phyloP scores from a whole-genome alignment of 2,329 filamentous ascomycete species.

The Venturia asperata region DNA sequence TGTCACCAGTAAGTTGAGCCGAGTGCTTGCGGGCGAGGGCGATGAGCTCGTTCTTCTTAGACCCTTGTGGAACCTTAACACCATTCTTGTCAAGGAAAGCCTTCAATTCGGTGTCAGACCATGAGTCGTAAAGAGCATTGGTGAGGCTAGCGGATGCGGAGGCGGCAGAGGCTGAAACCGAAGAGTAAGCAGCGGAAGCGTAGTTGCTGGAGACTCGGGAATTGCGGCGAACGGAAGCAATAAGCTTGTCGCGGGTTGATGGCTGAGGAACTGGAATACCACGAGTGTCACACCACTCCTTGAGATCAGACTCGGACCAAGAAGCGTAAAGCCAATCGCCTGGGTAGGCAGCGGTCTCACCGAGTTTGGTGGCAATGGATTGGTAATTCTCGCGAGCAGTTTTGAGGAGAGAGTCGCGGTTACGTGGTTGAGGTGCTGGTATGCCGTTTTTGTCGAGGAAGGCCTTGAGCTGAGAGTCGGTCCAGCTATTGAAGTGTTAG shows the following conservation, averaged over 20 bases:
- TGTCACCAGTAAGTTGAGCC: constrained; percentile 62
- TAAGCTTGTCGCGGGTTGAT: constrained; percentile 73
- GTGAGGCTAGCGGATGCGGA: constrained; percentile 67
- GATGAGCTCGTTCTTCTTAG: constrained; percentile 79
- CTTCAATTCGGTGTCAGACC: constrained; percentile 86
- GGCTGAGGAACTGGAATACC: constrained; percentile 84
- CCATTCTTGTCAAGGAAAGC: constrained; percentile 87
- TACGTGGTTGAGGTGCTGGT: constrained; percentile 78
- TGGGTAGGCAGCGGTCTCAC: constrained; percentile 77
- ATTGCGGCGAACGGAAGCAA: constrained; percentile 85
- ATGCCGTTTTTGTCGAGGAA: constrained; percentile 87
- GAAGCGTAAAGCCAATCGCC: constrained; percentile 89
- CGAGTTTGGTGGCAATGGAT: constrained; percentile 62
- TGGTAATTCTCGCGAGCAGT: constrained; percentile 78
- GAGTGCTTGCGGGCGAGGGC: constrained; percentile 86
- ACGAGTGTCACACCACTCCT: constrained; percentile 84
- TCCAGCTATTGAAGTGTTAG: constrained; percentile 59
- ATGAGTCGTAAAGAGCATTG: constrained; percentile 79
- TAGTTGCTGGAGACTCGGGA: constrained; percentile 68
- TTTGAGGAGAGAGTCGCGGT: constrained; percentile 72
- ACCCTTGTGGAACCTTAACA: constrained; percentile 85
- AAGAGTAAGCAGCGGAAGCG: constrained; percentile 47
- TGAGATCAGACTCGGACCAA: constrained; percentile 90
- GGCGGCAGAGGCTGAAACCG: constrained; percentile 40
- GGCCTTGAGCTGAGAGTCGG: constrained; percentile 84